Conservation (phyloP, 805 yeast genomes). For the Komagataella ulmi region DNA sequence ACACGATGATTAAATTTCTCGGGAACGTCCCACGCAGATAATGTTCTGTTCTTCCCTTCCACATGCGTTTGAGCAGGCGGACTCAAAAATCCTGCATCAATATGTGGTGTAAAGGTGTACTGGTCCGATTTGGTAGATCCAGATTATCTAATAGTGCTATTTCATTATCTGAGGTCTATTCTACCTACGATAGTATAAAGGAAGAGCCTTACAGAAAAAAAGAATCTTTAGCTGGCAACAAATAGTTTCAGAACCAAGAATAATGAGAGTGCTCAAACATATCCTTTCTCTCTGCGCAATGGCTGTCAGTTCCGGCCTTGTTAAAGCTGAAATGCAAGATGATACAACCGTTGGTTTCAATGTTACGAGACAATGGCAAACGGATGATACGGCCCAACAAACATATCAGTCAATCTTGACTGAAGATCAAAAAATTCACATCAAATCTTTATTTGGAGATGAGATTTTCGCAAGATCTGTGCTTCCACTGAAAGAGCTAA, state of each 20-base stretch:
- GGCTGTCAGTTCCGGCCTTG: neutral
- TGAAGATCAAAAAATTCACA: neutral
- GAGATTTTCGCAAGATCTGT: neutral
- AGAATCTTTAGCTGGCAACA: neutral
- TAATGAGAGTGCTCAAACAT: neutral
- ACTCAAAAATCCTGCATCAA: neutral
- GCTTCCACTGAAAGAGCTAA: neutral
- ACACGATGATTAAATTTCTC: neutral
- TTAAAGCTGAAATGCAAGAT: neutral
- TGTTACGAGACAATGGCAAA: neutral
- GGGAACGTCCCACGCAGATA: neutral
- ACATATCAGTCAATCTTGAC: neutral
- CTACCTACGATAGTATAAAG: no score
- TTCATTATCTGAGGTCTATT: neutral
- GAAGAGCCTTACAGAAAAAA: neutral
- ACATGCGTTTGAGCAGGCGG: neutral
- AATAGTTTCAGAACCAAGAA: neutral
- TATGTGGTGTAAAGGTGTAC: neutral
- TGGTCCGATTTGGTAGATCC: neutral
- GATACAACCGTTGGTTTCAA: neutral
- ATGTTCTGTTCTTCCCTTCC: neutral
- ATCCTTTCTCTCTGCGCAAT: neutral
- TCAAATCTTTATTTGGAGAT: neutral
- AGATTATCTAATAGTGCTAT: neutral
- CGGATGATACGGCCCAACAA: neutral